phyloP scores from a whole-genome alignment of 2,329 filamentous ascomycete genomes.

The Neopestalotiopsis rosae region DNA sequence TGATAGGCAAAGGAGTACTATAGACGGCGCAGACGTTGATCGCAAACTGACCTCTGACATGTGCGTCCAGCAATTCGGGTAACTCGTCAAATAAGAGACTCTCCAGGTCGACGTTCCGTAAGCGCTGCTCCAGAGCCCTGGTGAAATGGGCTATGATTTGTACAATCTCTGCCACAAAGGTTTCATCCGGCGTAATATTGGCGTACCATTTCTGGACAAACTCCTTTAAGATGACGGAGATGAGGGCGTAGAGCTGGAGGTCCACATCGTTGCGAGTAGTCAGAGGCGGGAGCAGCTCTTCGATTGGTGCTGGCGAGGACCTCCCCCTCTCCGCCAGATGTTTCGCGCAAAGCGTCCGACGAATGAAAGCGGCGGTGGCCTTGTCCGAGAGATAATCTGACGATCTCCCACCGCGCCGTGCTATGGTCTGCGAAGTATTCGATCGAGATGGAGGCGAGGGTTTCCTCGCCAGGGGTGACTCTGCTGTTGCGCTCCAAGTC shows the following conservation, averaged over 20 bases:
- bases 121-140: conserved; percentile 81
- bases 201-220: conserved; percentile 93
- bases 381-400: conserved; percentile 72
- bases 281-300: conserved; percentile 85
- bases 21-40: neutral
- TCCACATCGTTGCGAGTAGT: conserved; percentile 96
- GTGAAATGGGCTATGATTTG: conserved; percentile 93
- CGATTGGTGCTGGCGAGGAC: conserved; percentile 64
- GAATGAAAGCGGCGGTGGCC: conserved; percentile 81
- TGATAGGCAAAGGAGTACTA: neutral
- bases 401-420: conserved; percentile 36
- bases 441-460: conserved; percentile 27
- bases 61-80: conserved; percentile 78
- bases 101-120: conserved; percentile 83
- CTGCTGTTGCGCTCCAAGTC: conserved; percentile 33
- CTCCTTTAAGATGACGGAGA: conserved; percentile 87
- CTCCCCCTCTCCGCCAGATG: conserved; percentile 63
- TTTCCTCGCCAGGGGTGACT: conserved; percentile 23
- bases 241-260: conserved; percentile 88
- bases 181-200: conserved; percentile 88
- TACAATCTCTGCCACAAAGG: conserved; percentile 85
- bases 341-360: conserved; percentile 82
- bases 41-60: conserved; percentile 71
- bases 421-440: conserved; percentile 37
- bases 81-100: conserved; percentile 86